Evolutionary conservation across 495 filamentous ascomycete genomes (phyloP).

Genomic region (Lophiostoma macrostomum): DNA sequence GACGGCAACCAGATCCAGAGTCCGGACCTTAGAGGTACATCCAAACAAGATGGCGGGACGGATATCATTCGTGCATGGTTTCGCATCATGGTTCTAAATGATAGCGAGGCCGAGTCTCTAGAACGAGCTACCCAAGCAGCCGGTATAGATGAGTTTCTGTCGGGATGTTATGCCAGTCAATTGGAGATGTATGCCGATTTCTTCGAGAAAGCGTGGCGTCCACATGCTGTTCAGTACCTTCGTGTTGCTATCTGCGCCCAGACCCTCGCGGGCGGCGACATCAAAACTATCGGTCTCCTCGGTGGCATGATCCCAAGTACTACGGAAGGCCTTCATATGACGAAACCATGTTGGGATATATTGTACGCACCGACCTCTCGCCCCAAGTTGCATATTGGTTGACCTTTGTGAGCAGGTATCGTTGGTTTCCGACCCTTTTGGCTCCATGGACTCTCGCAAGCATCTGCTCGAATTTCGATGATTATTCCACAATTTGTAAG

Average conservation of each 20-base stretch:
- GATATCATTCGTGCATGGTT: constrained; percentile 22
- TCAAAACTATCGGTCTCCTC: constrained; percentile 10
- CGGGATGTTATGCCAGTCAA: constrained; percentile 10
- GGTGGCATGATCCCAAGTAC: constrained; percentile 17
- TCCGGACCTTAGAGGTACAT: not conserved
- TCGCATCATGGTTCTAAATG: constrained; percentile 22
- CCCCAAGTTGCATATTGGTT: no score
- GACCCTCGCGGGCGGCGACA: constrained; percentile 5
- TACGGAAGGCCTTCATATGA: constrained; percentile 17
- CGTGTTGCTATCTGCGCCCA: constrained; percentile 19
- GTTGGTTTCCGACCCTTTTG: constrained; percentile 16
- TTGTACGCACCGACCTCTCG: constrained; percentile 1
- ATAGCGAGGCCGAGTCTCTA: constrained; percentile 24
- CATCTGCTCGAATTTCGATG: constrained; percentile 19
- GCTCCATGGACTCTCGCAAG: constrained; percentile 9
- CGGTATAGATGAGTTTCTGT: constrained; percentile 12
- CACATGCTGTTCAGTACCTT: constrained; percentile 18
- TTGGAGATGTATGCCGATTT: constrained; percentile 21
- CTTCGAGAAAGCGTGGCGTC: constrained; percentile 27
- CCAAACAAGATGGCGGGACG: constrained; percentile 8
- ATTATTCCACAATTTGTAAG: constrained; percentile 24
- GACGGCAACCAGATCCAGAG: not conserved
- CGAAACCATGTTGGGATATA: constrained; percentile 21
- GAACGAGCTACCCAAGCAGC: constrained; percentile 12
- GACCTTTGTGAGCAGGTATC: constrained; percentile 4